Evolutionary conservation across 2,329 filamentous ascomycete genomes (phyloP).

Genomic region (Claviceps sp.): DNA sequence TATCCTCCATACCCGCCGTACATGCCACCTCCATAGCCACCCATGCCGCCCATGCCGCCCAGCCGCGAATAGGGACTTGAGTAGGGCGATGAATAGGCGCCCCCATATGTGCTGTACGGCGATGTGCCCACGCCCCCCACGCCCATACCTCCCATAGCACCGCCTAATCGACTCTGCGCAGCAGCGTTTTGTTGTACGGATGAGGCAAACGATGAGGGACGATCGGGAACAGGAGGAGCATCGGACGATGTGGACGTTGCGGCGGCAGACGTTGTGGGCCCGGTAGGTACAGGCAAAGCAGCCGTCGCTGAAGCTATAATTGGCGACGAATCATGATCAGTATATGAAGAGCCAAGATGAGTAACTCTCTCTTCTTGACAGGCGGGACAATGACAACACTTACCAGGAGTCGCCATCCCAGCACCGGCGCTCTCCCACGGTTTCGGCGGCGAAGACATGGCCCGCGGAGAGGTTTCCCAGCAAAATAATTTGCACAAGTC

Average conservation of each 20-base stretch:
- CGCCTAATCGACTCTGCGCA: conserved; percentile 49
- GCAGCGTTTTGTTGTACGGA: conserved; percentile 81
- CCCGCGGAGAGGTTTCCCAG: neutral
- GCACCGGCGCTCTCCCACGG: conserved; percentile 83
- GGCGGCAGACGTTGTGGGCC: conserved; percentile 22
- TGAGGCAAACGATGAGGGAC: conserved; percentile 63
- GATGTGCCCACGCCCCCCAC: conserved; percentile 39
- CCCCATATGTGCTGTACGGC: conserved; percentile 30
- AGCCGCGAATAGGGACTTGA: conserved; percentile 32
- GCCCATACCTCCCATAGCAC: conserved; percentile 21
- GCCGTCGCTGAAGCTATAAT: conserved; percentile 22
- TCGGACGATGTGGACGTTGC: conserved; percentile 25
- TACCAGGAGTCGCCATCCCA: conserved; percentile 33
- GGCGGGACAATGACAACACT: conserved; percentile 13
- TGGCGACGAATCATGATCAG: conserved; percentile 9
- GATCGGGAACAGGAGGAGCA: conserved; percentile 62
- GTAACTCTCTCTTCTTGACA: neutral
- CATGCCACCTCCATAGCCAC: conserved; percentile 25
- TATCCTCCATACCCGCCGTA: conserved; percentile 27
- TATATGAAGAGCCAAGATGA: conserved; percentile 9
- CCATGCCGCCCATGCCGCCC: conserved; percentile 26
- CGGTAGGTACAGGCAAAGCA: conserved; percentile 18
- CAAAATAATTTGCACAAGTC: neutral
- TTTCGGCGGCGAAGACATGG: conserved; percentile 77
- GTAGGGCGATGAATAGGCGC: conserved; percentile 26